Conservation (phyloP, 306 rosid genomes). For the Dicorynia guianensis region DNA sequence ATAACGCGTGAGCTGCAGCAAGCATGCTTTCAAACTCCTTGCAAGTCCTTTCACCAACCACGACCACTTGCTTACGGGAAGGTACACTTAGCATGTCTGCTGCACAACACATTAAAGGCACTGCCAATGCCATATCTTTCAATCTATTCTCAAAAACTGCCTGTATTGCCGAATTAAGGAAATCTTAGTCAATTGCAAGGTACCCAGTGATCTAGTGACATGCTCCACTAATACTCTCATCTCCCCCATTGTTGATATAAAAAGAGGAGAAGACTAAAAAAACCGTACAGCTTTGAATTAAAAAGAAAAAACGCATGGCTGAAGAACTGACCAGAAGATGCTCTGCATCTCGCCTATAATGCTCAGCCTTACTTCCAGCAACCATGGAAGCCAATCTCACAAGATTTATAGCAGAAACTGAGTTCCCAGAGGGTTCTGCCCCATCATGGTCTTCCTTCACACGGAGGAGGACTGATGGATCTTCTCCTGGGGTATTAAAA, state of each 20-base stretch:
- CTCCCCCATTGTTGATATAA: slow-evolving; percentile 7
- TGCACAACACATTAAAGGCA: slow-evolving; percentile 97
- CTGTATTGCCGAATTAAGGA: slow-evolving; percentile 50
- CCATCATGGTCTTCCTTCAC: slow-evolving; percentile 97
- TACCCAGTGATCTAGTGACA: slow-evolving; percentile 19
- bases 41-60: slow-evolving; percentile 69
- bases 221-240: slow-evolving; percentile 20
- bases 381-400: slow-evolving; percentile 76
- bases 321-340: slow-evolving; percentile 72
- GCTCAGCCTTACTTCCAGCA: slow-evolving; percentile 67
- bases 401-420: slow-evolving; percentile 81
- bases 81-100: slow-evolving; percentile 74
- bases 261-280: no score
- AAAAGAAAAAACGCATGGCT: neutral
- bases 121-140: slow-evolving; percentile 85
- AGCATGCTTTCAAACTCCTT: slow-evolving; percentile 74
- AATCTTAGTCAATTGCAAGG: slow-evolving; percentile 35
- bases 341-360: slow-evolving; percentile 75
- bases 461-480: slow-evolving; percentile 83
- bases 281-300: no score
- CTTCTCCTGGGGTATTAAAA: slow-evolving; percentile 90
- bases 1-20: slow-evolving; percentile 68
- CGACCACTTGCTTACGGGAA: slow-evolving; percentile 74
- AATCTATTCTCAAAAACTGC: slow-evolving; percentile 85
- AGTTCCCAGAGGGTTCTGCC: slow-evolving; percentile 97